Evolutionary conservation across 371 early-diverging fungal species (phyloP), one percentile per base, ranked within the genome.

Genomic region (Circinella umbellata): DNA sequence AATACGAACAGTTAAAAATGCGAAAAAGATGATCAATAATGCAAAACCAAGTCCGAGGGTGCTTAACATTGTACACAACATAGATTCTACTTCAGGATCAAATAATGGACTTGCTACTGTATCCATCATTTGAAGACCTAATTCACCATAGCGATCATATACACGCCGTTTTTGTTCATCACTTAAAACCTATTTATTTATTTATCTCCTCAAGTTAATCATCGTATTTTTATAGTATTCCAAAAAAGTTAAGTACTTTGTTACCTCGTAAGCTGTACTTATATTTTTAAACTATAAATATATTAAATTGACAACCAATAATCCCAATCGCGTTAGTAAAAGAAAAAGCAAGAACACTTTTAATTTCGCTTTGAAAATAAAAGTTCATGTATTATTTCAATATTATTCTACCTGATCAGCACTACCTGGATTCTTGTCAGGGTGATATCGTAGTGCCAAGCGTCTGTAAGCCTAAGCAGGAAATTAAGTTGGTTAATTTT

Each of bases 91-190:
- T 57, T 90, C 88, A 0, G 95, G 93, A 78, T 94, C 93, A 69
- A 95, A 84, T 64, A 92, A 77, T 39, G 93, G 87, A 63, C 93
- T 89, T 34, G 85, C 85, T 38, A 92, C 85, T 3, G 89, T 83
- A 27, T 87, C 91, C 75, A 93, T 89, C 94, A 95, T 93, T 64
- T 86, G 84, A 6, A 95, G 79, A 7, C 96, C 97, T 46, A 90
- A 82, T 71, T 95, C 95, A 46, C 98, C 97, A 76, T 96, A 93
- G 57, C 86, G 86, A 82, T 96, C 95, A 76, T 96, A 95, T 11
- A 92, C 86, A 49, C 83, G 76, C 55, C 94, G 88, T 77, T 92
- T 93, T 60, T 95, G 89, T 51, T 89, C 88, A 70, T 95, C 93
- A 39, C 90, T 82, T 64, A 80, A 63, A 36, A 84, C 77, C 78